phyloP scores from a whole-genome alignment of 2,329 filamentous ascomycete species.

The Cytospora mali region DNA sequence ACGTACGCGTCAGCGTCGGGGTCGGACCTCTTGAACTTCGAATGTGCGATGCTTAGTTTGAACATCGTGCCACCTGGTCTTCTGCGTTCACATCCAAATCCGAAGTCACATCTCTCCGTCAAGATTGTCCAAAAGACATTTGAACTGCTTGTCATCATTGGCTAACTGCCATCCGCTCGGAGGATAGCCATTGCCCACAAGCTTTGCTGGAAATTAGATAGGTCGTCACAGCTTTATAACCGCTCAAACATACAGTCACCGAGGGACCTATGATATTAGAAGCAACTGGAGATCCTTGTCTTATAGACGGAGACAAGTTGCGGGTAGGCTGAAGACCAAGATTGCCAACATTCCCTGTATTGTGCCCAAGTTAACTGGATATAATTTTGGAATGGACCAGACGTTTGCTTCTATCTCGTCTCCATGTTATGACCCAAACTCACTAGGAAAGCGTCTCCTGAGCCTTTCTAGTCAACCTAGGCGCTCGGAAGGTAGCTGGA shows the following conservation, averaged over 20 bases:
- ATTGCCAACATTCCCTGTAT: background rate
- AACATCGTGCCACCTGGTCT: background rate
- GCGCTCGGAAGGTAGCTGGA: background rate
- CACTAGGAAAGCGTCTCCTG: background rate
- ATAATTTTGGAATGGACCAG: background rate
- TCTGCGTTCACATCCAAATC: background rate
- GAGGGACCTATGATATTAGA: background rate
- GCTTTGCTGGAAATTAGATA: background rate
- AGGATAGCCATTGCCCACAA: background rate
- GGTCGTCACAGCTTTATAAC: background rate
- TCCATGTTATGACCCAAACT: background rate
- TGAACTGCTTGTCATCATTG: background rate
- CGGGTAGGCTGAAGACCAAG: fast-evolving
- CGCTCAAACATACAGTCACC: no score
- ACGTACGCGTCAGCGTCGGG: background rate
- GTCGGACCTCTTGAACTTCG: background rate
- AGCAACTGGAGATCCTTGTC: background rate
- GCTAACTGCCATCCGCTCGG: background rate
- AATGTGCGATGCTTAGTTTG: background rate
- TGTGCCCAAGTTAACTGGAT: no score
- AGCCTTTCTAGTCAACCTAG: background rate
- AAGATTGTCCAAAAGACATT: background rate
- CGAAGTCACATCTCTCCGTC: background rate
- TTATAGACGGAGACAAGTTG: background rate
- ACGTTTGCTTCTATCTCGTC: background rate